phyloP scores from a whole-genome alignment of 495 filamentous ascomycete genomes.

The Trichoderma virens region DNA sequence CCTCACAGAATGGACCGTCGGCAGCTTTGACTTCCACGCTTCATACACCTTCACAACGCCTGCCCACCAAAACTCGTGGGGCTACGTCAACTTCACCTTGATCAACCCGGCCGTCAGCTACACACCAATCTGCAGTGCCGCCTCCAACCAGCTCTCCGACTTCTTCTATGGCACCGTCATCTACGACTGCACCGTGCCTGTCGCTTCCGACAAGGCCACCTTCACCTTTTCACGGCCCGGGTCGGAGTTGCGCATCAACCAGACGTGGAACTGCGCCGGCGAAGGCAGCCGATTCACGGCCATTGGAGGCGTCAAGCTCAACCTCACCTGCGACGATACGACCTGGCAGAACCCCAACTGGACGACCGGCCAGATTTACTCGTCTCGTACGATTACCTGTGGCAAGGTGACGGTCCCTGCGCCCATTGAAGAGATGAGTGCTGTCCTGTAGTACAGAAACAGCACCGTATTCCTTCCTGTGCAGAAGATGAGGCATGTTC shows the following conservation, averaged over 20 bases:
- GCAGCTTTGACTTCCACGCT: conserved; percentile 32
- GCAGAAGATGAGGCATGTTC: background rate
- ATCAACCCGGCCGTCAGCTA: conserved; percentile 30
- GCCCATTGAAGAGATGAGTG: conserved; percentile 25
- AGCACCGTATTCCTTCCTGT: background rate
- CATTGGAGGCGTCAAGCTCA: conserved; percentile 25
- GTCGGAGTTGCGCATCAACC: conserved; percentile 29
- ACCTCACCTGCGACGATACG: conserved; percentile 27
- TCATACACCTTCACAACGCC: conserved; percentile 35
- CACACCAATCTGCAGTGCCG: conserved; percentile 26
- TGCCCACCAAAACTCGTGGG: conserved; percentile 36
- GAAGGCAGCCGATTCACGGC: conserved; percentile 29
- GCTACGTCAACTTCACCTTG: conserved; percentile 35
- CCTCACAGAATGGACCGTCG: conserved; percentile 25
- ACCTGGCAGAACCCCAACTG: conserved; percentile 33
- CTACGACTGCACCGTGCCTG: conserved; percentile 29
- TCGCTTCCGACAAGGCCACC: conserved; percentile 18
- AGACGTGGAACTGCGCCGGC: conserved; percentile 36
- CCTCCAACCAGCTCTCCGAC: conserved; percentile 31
- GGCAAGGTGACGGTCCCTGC: conserved; percentile 21
- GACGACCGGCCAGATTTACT: conserved; percentile 34
- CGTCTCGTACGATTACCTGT: conserved; percentile 27
- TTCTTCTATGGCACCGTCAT: conserved; percentile 37
- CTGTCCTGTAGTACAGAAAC: conserved; percentile 15
- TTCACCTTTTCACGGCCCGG: conserved; percentile 29